Base-by-base conservation (phyloP, 441 rosid genomes). In the Jatropha multifida region DNA sequence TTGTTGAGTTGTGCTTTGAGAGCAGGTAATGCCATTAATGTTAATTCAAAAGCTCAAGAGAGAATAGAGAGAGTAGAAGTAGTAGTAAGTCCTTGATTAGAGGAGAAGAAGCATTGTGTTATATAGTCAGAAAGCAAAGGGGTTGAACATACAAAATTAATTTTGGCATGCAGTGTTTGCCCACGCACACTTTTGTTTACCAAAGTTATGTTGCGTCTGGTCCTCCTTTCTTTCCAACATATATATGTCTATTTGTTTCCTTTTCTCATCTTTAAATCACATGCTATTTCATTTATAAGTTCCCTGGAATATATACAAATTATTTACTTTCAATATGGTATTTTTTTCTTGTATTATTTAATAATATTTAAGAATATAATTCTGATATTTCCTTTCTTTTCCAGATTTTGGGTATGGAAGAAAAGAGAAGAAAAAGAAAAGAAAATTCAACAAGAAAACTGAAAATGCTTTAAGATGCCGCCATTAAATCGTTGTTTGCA, bases 21-120 rank as follows among this genome's bases (percentile, higher is more conserved):
- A 15, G 81, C 69, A 69, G 82, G 70, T 71, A 80, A 58, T 18
- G 75, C 84, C 86, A 78, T 80, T 32, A 32, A 61, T 23, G 9
- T 42, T 5, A 8, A 32, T 32, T 32, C 32, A 32, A 32, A 32
- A 32, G 32, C 32, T 1, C 32, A 32, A 32, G 32, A 59, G 12
- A 32, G 13, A 55, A 23, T 23, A 42, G 27, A 17, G 7, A 27
- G 12, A 15, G 26, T n/a, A 0, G 3, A 13, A 58, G 70, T 27
- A 23, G 74, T 8, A 12, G 23, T 10, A 66, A 40, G 44, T 41
- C 37, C 56, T 66, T 40, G 13, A 55, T 4, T 55, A 40, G 42
- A 54, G 20, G 20, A 54, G 49, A 10, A 23, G 42, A 27, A n/a
- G 32, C 32, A 32, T 32, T 32, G 32, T 32, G 32, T 32, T 32